Evolutionary conservation across 176 grass and related monocot genomes (phyloP).

Genomic region (Lolium multiflorum): DNA sequence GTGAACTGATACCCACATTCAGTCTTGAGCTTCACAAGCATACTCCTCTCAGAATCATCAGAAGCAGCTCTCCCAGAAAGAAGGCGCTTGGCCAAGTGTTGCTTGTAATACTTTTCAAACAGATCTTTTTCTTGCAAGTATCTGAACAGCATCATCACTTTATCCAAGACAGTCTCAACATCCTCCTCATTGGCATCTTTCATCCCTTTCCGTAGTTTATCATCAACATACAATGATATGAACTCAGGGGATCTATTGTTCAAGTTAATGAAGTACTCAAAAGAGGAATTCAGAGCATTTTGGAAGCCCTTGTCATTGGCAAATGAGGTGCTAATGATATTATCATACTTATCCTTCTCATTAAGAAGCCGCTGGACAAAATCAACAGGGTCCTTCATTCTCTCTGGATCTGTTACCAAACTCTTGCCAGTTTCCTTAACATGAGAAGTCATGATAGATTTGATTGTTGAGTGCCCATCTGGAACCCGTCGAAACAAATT

Average conservation of each 20-base stretch:
- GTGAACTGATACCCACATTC: slow-evolving; percentile 40
- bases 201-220: slow-evolving; percentile 65
- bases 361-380: slow-evolving; percentile 49
- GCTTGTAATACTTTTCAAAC: slow-evolving; percentile 77
- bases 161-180: slow-evolving; percentile 61
- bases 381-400: slow-evolving; percentile 35
- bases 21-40: slow-evolving; percentile 36
- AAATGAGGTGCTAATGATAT: slow-evolving; percentile 60
- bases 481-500: slow-evolving; percentile 26
- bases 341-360: slow-evolving; percentile 65
- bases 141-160: slow-evolving; percentile 70
- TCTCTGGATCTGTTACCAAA: slow-evolving; percentile 37
- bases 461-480: slow-evolving; percentile 31
- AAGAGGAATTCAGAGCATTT: slow-evolving; percentile 65
- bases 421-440: slow-evolving; percentile 24
- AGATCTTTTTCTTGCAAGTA: slow-evolving; percentile 77
- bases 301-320: slow-evolving; percentile 70
- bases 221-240: slow-evolving; percentile 72
- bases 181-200: slow-evolving; percentile 70
- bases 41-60: slow-evolving; percentile 40
- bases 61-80: slow-evolving; percentile 17
- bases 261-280: slow-evolving; percentile 73
- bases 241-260: slow-evolving; percentile 73
- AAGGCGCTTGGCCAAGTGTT: slow-evolving; percentile 68
- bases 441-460: slow-evolving; percentile 23